Evolutionary conservation across 1,139 yeast genomes (phyloP).

Genomic region (Taphrina pruni): DNA sequence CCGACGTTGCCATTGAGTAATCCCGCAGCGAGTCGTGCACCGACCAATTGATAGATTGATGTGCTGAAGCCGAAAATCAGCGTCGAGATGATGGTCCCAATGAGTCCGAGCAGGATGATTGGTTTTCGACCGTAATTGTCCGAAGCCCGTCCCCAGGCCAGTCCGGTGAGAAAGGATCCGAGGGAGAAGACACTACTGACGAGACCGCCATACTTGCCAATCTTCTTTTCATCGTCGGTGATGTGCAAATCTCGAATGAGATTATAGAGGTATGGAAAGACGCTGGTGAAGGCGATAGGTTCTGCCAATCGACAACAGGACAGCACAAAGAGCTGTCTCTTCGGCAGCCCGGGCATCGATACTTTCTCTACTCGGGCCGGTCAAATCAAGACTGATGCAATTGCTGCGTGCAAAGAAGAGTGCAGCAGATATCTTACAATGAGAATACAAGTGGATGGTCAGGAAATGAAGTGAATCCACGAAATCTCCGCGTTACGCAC

Average conservation of each 20-base stretch:
- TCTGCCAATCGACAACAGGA: slow-evolving; percentile 38
- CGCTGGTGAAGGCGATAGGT: slow-evolving; percentile 36
- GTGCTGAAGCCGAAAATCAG: slow-evolving; percentile 62
- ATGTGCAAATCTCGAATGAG: slow-evolving; percentile 33
- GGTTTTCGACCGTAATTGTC: slow-evolving; percentile 66
- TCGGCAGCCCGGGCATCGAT: slow-evolving; percentile 36
- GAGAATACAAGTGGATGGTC: background rate
- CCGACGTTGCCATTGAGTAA: slow-evolving; percentile 67
- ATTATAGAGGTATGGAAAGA: slow-evolving; percentile 37
- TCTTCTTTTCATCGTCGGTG: slow-evolving; percentile 35
- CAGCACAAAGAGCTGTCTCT: slow-evolving; percentile 37
- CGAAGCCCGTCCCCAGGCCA: slow-evolving; percentile 65
- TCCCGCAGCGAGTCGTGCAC: slow-evolving; percentile 62
- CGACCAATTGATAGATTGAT: slow-evolving; percentile 60
- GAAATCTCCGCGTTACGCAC: no score
- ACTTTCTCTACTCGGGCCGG: background rate
- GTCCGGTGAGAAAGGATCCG: slow-evolving; percentile 62
- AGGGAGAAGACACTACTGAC: slow-evolving; percentile 44
- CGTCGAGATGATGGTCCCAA: slow-evolving; percentile 60
- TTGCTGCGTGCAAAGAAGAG: background rate
- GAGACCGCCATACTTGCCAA: slow-evolving; percentile 42
- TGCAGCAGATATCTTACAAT: background rate
- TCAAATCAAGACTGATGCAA: no score
- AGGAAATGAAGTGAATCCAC: background rate
- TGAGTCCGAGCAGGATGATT: slow-evolving; percentile 60